Evolutionary conservation across 2,329 filamentous ascomycete genomes (phyloP).

Genomic region (Cordyceps pruinosa): DNA sequence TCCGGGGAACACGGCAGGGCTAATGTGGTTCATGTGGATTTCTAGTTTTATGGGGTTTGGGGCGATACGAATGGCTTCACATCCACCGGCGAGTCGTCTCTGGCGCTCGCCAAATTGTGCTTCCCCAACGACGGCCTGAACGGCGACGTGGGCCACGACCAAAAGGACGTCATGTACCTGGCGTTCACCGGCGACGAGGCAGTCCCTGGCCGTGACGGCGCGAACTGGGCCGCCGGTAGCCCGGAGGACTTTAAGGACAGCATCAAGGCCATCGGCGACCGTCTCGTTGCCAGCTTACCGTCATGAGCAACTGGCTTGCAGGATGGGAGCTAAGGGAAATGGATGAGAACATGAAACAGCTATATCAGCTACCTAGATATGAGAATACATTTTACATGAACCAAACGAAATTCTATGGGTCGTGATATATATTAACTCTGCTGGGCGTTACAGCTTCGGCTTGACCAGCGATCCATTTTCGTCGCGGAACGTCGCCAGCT

Average conservation of each 20-base stretch:
- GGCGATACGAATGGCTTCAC: slow-evolving; percentile 41
- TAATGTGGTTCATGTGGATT: no score
- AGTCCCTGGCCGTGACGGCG: not conserved
- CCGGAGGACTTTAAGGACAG: slow-evolving; percentile 41
- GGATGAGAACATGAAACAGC: not conserved
- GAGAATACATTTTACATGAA: not conserved
- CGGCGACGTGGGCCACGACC: not conserved
- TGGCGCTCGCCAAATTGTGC: not conserved
- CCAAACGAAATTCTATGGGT: not conserved
- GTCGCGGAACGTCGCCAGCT: slow-evolving; percentile 33
- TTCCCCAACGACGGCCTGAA: not conserved
- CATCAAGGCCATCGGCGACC: slow-evolving; percentile 37
- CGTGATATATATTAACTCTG: not conserved
- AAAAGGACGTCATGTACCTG: not conserved
- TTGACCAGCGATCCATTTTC: slow-evolving; percentile 27
- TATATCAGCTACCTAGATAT: not conserved
- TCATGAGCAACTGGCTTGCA: not conserved
- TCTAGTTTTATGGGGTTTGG: slow-evolving; percentile 43
- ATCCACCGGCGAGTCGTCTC: not conserved
- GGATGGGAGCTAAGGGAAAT: not conserved
- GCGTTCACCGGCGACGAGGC: not conserved
- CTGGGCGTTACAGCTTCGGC: slow-evolving; percentile 17
- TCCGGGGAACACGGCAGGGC: not conserved
- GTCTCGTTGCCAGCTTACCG: slow-evolving; percentile 27
- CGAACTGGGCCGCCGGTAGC: slow-evolving; percentile 15